A percentile compares a stretch with the other conserved stretches of the same genome.
Evolutionary conservation across 768 basidiomycete genomes (phyloP).

Genomic region (Trametes cinnabarina): DNA sequence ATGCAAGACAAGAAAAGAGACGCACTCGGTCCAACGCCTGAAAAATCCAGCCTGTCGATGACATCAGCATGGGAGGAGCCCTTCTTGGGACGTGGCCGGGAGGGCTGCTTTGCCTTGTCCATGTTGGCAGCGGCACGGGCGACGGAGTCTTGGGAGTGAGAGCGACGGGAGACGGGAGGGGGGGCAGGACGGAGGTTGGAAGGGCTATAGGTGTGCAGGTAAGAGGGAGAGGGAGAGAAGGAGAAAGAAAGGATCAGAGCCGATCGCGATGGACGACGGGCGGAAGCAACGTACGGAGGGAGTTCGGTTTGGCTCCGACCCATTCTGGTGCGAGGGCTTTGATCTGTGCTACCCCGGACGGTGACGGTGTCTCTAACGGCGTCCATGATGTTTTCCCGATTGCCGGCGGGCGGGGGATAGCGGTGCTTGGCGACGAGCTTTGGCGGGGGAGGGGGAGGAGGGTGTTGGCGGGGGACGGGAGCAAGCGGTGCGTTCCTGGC

Average conservation of each 20-base stretch:
- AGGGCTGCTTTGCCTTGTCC: slow-evolving; percentile 47
- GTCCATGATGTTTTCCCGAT: slow-evolving; percentile 51
- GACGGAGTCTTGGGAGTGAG: slow-evolving; percentile 50
- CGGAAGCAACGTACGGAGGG: slow-evolving; percentile 38
- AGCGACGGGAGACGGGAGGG: slow-evolving; percentile 38
- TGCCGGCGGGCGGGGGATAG: slow-evolving; percentile 24
- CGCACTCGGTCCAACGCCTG: slow-evolving; percentile 81
- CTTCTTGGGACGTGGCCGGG: slow-evolving; percentile 55
- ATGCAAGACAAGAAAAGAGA: slow-evolving; percentile 21
- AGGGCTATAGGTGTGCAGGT: slow-evolving; percentile 11
- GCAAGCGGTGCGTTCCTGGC: slow-evolving; percentile 26
- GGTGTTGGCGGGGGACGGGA: slow-evolving; percentile 16
- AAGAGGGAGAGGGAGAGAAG: slow-evolving; percentile 8
- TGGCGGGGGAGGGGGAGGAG: slow-evolving; percentile 36
- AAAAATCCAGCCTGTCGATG: slow-evolving; percentile 85
- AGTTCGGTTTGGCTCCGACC: slow-evolving; percentile 57
- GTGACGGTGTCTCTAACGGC: slow-evolving; percentile 70
- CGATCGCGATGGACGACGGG: slow-evolving; percentile 11
- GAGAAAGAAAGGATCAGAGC: slow-evolving; percentile 10
- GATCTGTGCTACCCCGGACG: slow-evolving; percentile 44
- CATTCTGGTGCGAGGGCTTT: slow-evolving; percentile 46
- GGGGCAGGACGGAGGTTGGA: slow-evolving; percentile 27
- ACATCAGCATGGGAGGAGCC: slow-evolving; percentile 83
- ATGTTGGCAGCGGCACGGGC: slow-evolving; percentile 35
- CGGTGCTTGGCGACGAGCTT: slow-evolving; percentile 32